These are phyloP conservation scores for Fusarium decemcellulare DNA, from an alignment of 2,329 filamentous ascomycete species.

Conservation along the genomic window DNA sequence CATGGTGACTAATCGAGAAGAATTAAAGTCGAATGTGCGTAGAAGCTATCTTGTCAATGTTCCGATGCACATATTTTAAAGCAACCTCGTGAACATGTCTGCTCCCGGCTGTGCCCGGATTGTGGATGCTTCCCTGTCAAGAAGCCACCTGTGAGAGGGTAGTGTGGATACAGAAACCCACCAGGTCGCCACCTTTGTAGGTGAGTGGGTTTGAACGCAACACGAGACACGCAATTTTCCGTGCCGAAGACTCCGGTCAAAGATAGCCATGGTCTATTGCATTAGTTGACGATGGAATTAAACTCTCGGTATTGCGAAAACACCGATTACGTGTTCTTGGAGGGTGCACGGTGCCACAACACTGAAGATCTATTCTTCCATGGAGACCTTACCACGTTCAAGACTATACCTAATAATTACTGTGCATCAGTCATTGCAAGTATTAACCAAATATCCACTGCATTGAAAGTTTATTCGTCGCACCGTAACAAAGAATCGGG, in stretches of 20 bases:
- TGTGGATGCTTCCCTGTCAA: not conserved
- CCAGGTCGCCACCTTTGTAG: slow-evolving; percentile 9
- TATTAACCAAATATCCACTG: not conserved
- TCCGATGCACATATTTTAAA: not conserved
- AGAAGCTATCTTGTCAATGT: not conserved
- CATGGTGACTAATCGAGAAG: slow-evolving; percentile 2
- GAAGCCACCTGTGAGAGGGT: not conserved
- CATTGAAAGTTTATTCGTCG: not conserved
- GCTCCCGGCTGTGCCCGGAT: not conserved
- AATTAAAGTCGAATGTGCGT: not conserved
- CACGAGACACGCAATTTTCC: not conserved
- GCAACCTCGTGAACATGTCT: slow-evolving; percentile 1
- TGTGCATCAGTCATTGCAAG: not conserved
- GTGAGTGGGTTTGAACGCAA: slow-evolving; percentile 1
- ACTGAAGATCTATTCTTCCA: not conserved
- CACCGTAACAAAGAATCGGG: not conserved
- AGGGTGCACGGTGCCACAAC: not conserved
- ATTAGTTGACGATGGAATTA: too few species aligned
- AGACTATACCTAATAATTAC: not conserved
- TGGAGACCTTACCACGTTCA: not conserved
- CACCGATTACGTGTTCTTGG: too few species aligned
- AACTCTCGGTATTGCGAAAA: too few species aligned
- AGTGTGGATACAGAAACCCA: not conserved
- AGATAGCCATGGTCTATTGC: not conserved
- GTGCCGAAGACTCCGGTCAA: not conserved